Base-by-base conservation (phyloP, 345 rosid genomes). In the Crucihimalaya himalaica region DNA sequence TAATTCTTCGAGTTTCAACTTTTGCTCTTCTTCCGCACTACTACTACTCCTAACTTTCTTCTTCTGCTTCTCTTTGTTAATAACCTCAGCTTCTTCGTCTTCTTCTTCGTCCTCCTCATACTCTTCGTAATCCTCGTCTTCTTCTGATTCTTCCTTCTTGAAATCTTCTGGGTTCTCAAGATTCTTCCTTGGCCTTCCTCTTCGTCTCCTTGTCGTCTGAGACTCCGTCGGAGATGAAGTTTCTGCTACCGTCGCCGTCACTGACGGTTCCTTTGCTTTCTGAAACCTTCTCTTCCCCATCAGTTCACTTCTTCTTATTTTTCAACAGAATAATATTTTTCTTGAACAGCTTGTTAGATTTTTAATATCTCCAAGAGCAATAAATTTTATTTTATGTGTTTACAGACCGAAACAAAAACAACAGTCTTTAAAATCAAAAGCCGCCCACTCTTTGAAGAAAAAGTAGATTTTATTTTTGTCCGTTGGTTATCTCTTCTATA, bases 141-240 rank as follows among this genome's bases (percentile, higher is more conserved):
- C 84, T 61, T 75, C 79, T 0, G 67, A 57, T 50, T 77, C 77
- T 77, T 71, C 76, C 37, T 70, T 71, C 54, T 71, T 65, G 56
- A 4, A 80, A 63, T 51, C 81, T 72, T 78, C 83, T n/a, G 48
- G 48, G 4, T 23, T 74, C 47, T 85, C 85, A 66, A 79, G 72
- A 72, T 82, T 73, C 87, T 93, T 93, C 63, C 96, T 75, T n/a
- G 98, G 98, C 57, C 98, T 83, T 7, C 97, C 98, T 85, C 98
- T 85, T 77, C 87, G 81, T 62, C 93, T 83, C 5, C 87, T 78
- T 16, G 68, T 57, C 21, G 65, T 53, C 68, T 73, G 85, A 15
- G 67, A 74, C 62, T 76, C 70, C 67, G 83, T 21, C 42, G 73
- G 71, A 68, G 72, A 56, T 25, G 68, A 71, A 65, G 87, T 35